phyloP scores from a whole-genome alignment of 2,329 filamentous ascomycete species.

The Aspergillus fijiensis region DNA sequence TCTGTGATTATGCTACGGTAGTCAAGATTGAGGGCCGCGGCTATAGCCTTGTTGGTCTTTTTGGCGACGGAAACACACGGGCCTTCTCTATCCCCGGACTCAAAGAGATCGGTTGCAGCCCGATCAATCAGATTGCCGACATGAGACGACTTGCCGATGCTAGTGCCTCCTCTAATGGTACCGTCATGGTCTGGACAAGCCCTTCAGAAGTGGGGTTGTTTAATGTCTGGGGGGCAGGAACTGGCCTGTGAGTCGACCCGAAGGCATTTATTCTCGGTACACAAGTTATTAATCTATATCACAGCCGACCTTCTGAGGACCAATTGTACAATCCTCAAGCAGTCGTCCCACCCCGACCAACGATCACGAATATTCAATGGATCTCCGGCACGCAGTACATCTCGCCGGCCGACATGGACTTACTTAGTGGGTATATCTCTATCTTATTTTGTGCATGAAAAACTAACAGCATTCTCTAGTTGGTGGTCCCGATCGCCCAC shows the following conservation, averaged over 20 bases:
- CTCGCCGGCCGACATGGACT: conserved; percentile 80
- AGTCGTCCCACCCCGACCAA: conserved; percentile 74
- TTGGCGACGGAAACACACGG: conserved; percentile 75
- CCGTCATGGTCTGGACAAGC: conserved; percentile 83
- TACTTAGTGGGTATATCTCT: conserved; percentile 58
- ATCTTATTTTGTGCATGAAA: background rate
- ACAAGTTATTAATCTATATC: background rate
- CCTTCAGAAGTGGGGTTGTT: conserved; percentile 81
- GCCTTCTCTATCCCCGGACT: conserved; percentile 85
- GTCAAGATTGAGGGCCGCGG: conserved; percentile 73
- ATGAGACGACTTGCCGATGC: conserved; percentile 68
- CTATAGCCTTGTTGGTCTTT: conserved; percentile 77
- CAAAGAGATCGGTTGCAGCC: conserved; percentile 73
- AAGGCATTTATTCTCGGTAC: background rate
- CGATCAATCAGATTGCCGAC: conserved; percentile 68
- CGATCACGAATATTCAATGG: conserved; percentile 95
- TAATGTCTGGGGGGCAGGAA: conserved; percentile 79
- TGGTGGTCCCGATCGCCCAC: conserved; percentile 81
- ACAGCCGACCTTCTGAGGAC: conserved; percentile 59
- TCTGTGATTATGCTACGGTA: conserved; percentile 79
- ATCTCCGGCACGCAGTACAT: conserved; percentile 92
- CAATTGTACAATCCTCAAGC: conserved; percentile 75
- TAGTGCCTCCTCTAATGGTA: conserved; percentile 72
- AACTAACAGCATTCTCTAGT: conserved; percentile 45
- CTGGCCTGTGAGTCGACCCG: conserved; percentile 55